Evolutionary conservation across 2,329 filamentous ascomycete species (phyloP).

Genomic region (Endoconidiophora polonica): DNA sequence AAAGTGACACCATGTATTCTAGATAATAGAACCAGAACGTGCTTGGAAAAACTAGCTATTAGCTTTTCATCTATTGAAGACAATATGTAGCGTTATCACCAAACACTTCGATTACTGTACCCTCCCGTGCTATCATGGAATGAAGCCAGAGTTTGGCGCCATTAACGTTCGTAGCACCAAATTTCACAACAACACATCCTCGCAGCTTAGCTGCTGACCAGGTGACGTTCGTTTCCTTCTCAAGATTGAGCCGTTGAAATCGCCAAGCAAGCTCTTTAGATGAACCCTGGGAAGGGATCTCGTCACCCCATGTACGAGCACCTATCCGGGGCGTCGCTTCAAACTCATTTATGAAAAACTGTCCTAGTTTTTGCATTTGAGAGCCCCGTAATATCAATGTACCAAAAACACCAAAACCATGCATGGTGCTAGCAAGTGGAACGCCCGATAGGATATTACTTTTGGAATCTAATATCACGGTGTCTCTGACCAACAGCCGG

Average conservation of each 20-base stretch:
- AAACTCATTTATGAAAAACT: constrained; percentile 70
- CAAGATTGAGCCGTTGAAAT: constrained; percentile 35
- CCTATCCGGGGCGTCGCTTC: constrained; percentile 64
- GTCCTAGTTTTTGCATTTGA: constrained; percentile 45
- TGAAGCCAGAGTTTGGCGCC: constrained; percentile 66
- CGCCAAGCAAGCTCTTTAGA: constrained; percentile 37
- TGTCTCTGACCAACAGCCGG: constrained; percentile 66
- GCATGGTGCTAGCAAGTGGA: constrained; percentile 46
- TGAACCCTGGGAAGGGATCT: constrained; percentile 17
- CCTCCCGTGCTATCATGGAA: constrained; percentile 56
- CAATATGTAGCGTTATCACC: constrained; percentile 71
- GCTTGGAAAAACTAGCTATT: neutral
- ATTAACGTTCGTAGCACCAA: constrained; percentile 69
- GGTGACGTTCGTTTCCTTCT: constrained; percentile 44
- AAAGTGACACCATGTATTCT: neutral
- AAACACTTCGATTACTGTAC: constrained; percentile 53
- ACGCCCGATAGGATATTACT: constrained; percentile 24
- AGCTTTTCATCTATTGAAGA: constrained; percentile 30
- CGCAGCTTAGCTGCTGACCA: constrained; percentile 73
- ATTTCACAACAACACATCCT: constrained; percentile 80
- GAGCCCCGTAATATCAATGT: constrained; percentile 70
- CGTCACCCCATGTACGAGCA: constrained; percentile 45
- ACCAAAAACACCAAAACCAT: constrained; percentile 60
- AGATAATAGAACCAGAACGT: neutral
- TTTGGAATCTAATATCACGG: constrained; percentile 53